phyloP scores from a whole-genome alignment of 768 basidiomycete genomes.

The Kwoniella sp. region DNA sequence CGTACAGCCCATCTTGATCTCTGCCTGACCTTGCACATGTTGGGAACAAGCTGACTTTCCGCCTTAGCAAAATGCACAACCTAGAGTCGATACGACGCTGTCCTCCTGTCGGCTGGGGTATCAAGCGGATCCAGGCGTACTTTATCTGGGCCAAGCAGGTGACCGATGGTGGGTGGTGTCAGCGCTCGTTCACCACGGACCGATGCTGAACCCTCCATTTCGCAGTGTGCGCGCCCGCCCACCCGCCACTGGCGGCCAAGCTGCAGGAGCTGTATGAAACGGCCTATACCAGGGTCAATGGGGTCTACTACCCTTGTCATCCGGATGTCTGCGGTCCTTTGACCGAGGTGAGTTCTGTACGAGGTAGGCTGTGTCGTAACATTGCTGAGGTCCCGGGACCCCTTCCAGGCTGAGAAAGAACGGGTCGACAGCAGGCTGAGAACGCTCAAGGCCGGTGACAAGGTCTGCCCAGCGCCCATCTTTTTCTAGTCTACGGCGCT shows the following conservation, averaged over 20 bases:
- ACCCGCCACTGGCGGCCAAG: conserved; percentile 27
- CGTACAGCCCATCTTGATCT: no score
- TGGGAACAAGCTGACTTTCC: no score
- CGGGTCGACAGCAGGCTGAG: conserved; percentile 29
- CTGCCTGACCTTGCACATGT: background rate
- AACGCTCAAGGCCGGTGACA: conserved; percentile 31
- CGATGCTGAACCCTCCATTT: background rate
- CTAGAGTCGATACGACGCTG: conserved; percentile 41
- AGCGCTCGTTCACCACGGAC: background rate
- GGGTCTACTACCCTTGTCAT: conserved; percentile 40
- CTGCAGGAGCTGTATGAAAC: conserved; percentile 40
- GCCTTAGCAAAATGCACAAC: conserved; percentile 45
- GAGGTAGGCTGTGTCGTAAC: background rate
- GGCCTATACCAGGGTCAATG: conserved; percentile 39
- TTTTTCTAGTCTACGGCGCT: no score
- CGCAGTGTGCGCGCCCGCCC: conserved; percentile 35
- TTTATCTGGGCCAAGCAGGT: conserved; percentile 47
- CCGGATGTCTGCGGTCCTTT: conserved; percentile 37
- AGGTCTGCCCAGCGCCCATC: conserved; percentile 27
- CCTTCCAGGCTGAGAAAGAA: conserved; percentile 29
- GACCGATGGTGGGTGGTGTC: conserved; percentile 32
- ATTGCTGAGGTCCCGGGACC: background rate
- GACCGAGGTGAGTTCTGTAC: conserved; percentile 30
- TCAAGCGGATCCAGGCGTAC: conserved; percentile 43
- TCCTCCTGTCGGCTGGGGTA: conserved; percentile 48